phyloP scores from a whole-genome alignment of 805 yeast genomes.

The Saccharomycopsis babjevae region DNA sequence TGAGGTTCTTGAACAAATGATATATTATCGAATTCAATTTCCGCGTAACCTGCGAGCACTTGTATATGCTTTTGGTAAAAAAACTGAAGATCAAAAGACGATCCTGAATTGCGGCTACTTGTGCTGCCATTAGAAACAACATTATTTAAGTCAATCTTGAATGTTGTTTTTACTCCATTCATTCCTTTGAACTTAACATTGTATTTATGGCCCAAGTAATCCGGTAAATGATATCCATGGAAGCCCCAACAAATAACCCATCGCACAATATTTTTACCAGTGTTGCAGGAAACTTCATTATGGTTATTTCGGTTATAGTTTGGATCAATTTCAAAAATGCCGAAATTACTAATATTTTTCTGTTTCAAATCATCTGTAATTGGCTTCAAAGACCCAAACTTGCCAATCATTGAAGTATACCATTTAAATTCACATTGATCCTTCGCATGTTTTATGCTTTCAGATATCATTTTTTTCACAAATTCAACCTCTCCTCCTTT shows the following conservation, averaged over 20 bases:
- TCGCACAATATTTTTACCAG: constrained; percentile 3
- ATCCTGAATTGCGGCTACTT: neutral
- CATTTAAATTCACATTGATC: constrained; percentile 18
- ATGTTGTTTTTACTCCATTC: constrained; percentile 9
- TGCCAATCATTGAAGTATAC: constrained; percentile 31
- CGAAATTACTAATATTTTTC: constrained; percentile 7
- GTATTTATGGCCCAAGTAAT: constrained; percentile 10
- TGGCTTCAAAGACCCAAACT: constrained; percentile 11
- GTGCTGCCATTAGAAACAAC: no score
- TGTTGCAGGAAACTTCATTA: neutral
- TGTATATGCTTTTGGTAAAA: neutral
- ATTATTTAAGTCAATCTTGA: neutral
- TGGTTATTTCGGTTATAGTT: neutral
- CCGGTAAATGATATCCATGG: constrained; percentile 10
- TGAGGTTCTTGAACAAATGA: neutral
- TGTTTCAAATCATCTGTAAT: constrained; percentile 6
- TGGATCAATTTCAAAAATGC: constrained; percentile 14
- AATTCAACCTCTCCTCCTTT: constrained; percentile 36
- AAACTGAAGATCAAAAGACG: neutral
- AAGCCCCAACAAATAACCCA: constrained; percentile 14
- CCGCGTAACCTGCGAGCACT: neutral
- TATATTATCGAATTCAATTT: neutral
- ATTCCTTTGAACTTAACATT: constrained; percentile 6
- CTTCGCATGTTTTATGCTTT: constrained; percentile 20
- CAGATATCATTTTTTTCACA: constrained; percentile 26